Base-by-base conservation (phyloP, 805 yeast species). In the Metschnikowia aberdeeniae region DNA sequence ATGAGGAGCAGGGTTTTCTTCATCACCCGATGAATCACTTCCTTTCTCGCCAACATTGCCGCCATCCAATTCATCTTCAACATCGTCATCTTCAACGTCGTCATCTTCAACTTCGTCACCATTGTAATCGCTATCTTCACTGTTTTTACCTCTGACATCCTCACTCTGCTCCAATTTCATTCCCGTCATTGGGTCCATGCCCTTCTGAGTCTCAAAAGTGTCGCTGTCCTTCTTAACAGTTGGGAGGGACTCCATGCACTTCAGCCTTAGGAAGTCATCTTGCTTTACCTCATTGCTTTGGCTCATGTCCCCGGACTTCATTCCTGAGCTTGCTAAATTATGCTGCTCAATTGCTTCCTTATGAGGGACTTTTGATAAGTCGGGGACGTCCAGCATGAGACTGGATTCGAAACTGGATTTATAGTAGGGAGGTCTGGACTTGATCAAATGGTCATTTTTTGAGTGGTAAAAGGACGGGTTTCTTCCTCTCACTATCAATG, bases 391-490 rank as follows among this genome's bases (percentile, higher is more conserved):
- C 12, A 31, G 34, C n/a, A 11, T 20, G 10, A 13, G 20, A 13
- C 42, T 39, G 12, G 34, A 34, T 20, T 39, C 36, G 11, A 31
- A 49, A 30, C 54, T 51, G 12, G 44, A 34, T n/a, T 30, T 30
- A 26, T 31, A 29, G 19, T 31, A 31, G n/a, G 50, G 50, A 9
- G 54, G 38, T 28, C 60, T 45, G 4, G 59, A 51, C 43, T 58
- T 58, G 49, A 80, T 70, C 40, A 72, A 54, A 17, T 77, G 59
- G 53, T 78, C 82, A 40, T 76, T 73, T 45, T 80, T 62, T 45
- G 76, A 78, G 29, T 72, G 70, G 53, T 79, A 80, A 50, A 80
- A 80, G n/a, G 78, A 70, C 3, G 85, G 84, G 52, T 80, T 80
- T 42, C 84, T 60, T 3, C 85, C 85, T 49, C 85, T 60, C 7